A percentile compares a stretch with the other conserved stretches of the same genome.
Conservation (phyloP, 1,284 basidiomycete species). For the Moesziomyces globuligerus region DNA sequence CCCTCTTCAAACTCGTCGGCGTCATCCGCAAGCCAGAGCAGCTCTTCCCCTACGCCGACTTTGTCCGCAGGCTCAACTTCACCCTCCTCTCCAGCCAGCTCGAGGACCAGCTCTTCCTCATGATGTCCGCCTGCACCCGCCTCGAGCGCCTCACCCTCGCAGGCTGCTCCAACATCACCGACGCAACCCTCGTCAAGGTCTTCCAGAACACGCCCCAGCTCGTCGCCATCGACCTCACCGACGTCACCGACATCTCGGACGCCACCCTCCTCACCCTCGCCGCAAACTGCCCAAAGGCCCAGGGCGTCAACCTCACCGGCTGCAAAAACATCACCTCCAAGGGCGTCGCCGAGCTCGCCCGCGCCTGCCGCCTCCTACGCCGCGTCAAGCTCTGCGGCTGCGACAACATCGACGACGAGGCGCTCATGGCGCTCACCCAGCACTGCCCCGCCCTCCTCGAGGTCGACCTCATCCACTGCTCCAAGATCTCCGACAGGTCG, state of each 20-base stretch:
- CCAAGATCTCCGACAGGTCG: conserved; percentile 79
- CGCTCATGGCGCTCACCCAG: conserved; percentile 50
- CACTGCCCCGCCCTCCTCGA: conserved; percentile 88
- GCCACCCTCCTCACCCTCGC: conserved; percentile 54
- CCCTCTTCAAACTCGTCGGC: conserved; percentile 74
- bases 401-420: conserved; percentile 52
- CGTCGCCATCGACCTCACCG: conserved; percentile 86
- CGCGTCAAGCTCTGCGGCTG: conserved; percentile 68
- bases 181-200: conserved; percentile 76
- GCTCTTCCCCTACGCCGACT: conserved; percentile 86
- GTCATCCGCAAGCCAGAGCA: conserved; percentile 66
- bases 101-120: conserved; percentile 80
- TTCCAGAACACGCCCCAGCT: conserved; percentile 79
- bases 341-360: conserved; percentile 82
- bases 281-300: conserved; percentile 77
- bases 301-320: conserved; percentile 89
- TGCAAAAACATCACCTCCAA: conserved; percentile 84
- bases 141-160: conserved; percentile 92
- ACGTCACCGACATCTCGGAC: conserved; percentile 67
- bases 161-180: conserved; percentile 79
- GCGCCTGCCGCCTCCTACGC: conserved; percentile 80
- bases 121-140: conserved; percentile 80
- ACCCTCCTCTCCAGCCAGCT: conserved; percentile 78
- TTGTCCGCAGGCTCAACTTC: conserved; percentile 92
- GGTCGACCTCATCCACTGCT: conserved; percentile 88